Base-by-base conservation (phyloP, 208 protist species). In the Crithidia sp. region DNA sequence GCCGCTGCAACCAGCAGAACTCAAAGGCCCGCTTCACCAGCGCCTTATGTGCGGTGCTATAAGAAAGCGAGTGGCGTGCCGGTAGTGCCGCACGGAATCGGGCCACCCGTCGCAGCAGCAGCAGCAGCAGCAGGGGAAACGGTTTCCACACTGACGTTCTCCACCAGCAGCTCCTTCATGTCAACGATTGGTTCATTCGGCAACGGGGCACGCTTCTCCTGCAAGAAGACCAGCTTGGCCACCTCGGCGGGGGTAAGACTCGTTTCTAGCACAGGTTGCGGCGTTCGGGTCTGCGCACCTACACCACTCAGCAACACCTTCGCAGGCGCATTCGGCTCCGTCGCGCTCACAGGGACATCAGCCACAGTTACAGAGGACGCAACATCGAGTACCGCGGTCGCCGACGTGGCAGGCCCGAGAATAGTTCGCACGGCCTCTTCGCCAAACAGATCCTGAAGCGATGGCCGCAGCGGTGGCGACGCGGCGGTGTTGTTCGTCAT, bases 21-120 rank as follows among this genome's bases (percentile, higher is more conserved):
- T 79, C 74, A 17, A 79, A 73, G 39, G 66, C 63, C n/a, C 74
- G 74, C 74, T 79, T 79, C 17, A 62, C 17, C 53, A 79, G 44
- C 7, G 60, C 60, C 12, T 47, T 49, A 5, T 67, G 12, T 2
- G 37, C 36, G 1, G 36, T 10, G 8, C 49, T 44, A 59, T 73
- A 79, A 79, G 39, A 69, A 79, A 7, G 74, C 9, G 7, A 69
- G 28, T 4, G 50, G 58, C 2, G 53, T 70, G 17, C 37, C 39
- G 28, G 45, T 37, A 2, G 41, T 58, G 16, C 74, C 74, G 17
- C 74, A 79, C n/a, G 19, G 16, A 10, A 60, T 57, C 57, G 16
- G 2, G 36, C 37, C 44, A 7, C 41, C 43, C n/a, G 19, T 40
- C 3, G 0, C 58, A 63, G 16, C 41, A 43, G 14, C 57, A 17